phyloP scores from a whole-genome alignment of 306 rosid genomes.

The Biancaea sappan region DNA sequence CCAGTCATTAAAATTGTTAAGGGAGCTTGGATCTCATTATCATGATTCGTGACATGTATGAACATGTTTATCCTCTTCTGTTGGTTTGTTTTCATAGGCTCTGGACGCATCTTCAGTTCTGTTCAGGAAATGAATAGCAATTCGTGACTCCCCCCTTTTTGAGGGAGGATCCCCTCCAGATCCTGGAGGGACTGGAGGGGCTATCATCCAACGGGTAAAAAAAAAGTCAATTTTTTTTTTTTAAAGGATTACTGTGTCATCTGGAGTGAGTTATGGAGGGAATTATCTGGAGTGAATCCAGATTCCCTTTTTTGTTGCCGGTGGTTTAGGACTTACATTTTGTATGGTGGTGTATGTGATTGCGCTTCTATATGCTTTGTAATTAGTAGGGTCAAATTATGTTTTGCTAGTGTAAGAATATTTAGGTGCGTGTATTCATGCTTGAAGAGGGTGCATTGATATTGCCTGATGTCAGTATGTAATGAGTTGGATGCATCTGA shows the following conservation, averaged over 20 bases:
- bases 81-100: background rate
- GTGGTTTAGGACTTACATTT: background rate
- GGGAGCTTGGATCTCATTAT: background rate
- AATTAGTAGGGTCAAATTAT: background rate
- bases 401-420: background rate
- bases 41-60: background rate
- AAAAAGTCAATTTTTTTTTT: too few species aligned
- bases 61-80: background rate
- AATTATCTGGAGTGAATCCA: too few species aligned
- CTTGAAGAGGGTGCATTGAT: background rate
- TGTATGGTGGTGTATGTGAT: background rate
- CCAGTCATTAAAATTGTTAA: background rate
- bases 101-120: background rate
- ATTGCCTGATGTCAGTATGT: constrained; percentile 8
- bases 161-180: too few species aligned
- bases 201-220: too few species aligned
- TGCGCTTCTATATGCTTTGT: background rate
- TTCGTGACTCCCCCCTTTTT: background rate
- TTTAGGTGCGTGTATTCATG: background rate
- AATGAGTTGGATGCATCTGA: constrained; percentile 7
- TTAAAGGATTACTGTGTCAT: too few species aligned
- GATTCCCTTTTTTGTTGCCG: too few species aligned
- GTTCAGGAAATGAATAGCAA: background rate
- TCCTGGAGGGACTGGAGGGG: too few species aligned
- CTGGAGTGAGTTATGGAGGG: too few species aligned